These are phyloP conservation scores for Mycena alexandri DNA, from an alignment of 768 basidiomycete species.

Conservation along the genomic window DNA sequence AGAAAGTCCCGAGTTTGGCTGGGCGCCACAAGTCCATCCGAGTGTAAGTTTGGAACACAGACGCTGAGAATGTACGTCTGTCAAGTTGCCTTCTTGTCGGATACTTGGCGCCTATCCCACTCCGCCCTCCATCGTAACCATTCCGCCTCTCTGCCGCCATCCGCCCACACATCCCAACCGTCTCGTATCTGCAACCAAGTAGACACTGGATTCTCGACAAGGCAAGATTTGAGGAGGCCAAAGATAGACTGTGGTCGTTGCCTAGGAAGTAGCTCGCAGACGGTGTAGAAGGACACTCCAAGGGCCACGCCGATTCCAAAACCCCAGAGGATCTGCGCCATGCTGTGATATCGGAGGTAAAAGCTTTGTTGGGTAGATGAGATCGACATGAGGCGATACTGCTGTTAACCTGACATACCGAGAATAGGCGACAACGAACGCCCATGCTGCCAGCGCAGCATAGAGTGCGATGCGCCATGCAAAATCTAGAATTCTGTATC, in stretches of 20 bases:
- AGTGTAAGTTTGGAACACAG: no score
- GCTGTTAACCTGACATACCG: conserved; percentile 57
- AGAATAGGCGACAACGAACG: conserved; percentile 80
- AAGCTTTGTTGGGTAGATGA: conserved; percentile 56
- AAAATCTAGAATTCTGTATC: conserved; percentile 63
- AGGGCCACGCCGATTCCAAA: conserved; percentile 70
- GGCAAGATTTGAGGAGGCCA: conserved; percentile 59
- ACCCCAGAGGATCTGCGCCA: conserved; percentile 83
- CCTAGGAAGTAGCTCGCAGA: conserved; percentile 71
- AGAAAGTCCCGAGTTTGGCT: no score
- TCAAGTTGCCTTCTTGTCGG: conserved; percentile 39
- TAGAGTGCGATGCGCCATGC: conserved; percentile 64
- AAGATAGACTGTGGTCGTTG: conserved; percentile 65
- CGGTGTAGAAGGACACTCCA: conserved; percentile 66
- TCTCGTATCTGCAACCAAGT: conserved; percentile 81
- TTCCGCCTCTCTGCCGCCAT: conserved; percentile 81
- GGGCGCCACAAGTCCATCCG: no score
- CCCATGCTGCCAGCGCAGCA: conserved; percentile 65
- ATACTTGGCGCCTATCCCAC: conserved; percentile 60
- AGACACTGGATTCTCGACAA: conserved; percentile 70
- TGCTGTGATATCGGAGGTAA: conserved; percentile 79
- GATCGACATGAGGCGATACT: neutral
- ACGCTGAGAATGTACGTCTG: conserved; percentile 12
- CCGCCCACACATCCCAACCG: conserved; percentile 85
- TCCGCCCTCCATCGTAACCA: conserved; percentile 75